Evolutionary conservation across 2,329 filamentous ascomycete genomes (phyloP), one percentile per base, ranked within the genome.

Genomic region (Davidsoniella neocaledoniae): DNA sequence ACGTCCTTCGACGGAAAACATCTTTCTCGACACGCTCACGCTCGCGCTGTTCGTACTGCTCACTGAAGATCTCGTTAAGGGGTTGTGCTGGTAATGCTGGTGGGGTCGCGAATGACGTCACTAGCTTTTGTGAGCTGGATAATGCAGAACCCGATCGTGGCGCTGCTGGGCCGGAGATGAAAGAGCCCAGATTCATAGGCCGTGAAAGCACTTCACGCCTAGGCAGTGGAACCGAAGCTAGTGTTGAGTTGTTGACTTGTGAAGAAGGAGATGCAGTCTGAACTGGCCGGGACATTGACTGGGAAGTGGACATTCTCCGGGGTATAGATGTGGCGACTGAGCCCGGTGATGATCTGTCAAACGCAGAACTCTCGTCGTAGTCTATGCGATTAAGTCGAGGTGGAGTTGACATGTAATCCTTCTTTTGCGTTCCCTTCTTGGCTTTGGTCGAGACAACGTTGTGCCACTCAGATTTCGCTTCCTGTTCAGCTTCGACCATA

Each of bases 21-120:
- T 94, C 88, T 48, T 78, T 81, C 54, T 93, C 79, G 9, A 42
- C 38, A 16, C 77, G 75, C 51, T 86, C 78, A 60, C 93, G 91
- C 61, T 95, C 88, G 7, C 77, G 77, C 17, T 53, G 38, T 43
- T 53, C 47, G 61, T 82, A 78, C 64, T 98, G 87, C 59, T 94
- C 79, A 6, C 80, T 79, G 12, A 96, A 82, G 51, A 98, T 98
- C 56, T 94, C 86, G 14, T 80, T 77, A 67, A 98, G 81, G 33
- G 82, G 87, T 7, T 44, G 39, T 6, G 51, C 43, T 8, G 51
- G 51, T 17, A 29, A 39, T 5, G 48, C 42, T 10, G 51, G 51
- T 5, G 44, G 51, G 12, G 51, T 43, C 16, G 51, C 47, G 26
- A 53, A 46, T 4, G 33, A 50, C 10, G 87, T 67, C 2, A 85